Evolutionary conservation across 140 eudicot species (phyloP).

Genomic region (Ambrosia hybrid): DNA sequence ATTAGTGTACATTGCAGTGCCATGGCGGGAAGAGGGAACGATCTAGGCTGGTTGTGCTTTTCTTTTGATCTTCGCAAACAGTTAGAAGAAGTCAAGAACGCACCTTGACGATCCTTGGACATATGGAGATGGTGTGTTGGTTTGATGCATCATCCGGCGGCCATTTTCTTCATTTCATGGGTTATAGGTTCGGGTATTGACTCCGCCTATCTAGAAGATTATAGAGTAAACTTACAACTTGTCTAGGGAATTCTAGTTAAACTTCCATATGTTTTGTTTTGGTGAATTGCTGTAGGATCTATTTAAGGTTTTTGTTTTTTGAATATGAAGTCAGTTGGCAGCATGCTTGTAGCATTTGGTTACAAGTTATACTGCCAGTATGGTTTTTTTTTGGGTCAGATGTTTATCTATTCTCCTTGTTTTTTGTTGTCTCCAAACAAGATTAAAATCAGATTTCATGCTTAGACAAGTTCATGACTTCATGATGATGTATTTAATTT

Average conservation of each 20-base stretch:
- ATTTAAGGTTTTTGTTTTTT: not conserved
- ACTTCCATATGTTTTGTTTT: conserved; percentile 1
- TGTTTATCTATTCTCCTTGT: not conserved
- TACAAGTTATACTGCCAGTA: not conserved
- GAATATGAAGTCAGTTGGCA: conserved; percentile 5
- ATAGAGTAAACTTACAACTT: conserved; percentile 40
- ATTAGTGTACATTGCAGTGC: conserved; percentile 36
- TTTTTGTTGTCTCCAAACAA: not conserved
- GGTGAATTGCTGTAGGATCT: not conserved
- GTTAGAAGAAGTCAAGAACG: conserved; percentile 95
- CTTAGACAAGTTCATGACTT: not conserved
- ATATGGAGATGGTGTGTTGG: conserved; percentile 25
- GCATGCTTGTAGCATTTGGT: conserved; percentile 6
- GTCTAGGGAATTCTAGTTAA: conserved; percentile 15
- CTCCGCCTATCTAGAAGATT: conserved; percentile 45
- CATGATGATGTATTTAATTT: not conserved
- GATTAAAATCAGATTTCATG: not conserved
- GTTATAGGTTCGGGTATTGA: conserved; percentile 98
- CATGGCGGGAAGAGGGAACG: conserved; percentile 15
- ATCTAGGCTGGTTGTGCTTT: conserved; percentile 30
- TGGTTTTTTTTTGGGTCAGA: not conserved
- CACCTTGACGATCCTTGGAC: conserved; percentile 59
- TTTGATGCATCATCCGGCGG: not conserved
- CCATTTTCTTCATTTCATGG: conserved; percentile 41
- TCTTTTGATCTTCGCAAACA: conserved; percentile 15